These are phyloP conservation scores for Plasmodium fragile DNA, from an alignment of 169 alveolate species.

Conservation along the genomic window DNA sequence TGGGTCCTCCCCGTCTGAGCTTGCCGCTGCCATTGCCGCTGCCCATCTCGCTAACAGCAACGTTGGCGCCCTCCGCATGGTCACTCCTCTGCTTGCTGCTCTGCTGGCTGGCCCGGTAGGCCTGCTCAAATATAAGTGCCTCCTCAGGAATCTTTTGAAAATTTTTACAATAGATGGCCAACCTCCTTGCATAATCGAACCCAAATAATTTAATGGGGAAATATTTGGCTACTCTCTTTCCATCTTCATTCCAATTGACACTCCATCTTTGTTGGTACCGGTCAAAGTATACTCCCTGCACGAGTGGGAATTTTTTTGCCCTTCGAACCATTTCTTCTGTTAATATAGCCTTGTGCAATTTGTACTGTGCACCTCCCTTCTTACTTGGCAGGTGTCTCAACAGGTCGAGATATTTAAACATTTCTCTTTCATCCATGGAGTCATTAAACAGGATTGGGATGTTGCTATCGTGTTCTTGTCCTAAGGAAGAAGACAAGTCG, in stretches of 20 bases:
- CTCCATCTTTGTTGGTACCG: constrained; percentile 86
- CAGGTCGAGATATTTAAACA: constrained; percentile 60
- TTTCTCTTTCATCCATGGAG: constrained; percentile 69
- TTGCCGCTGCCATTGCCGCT: background rate
- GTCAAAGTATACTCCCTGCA: constrained; percentile 85
- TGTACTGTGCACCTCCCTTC: constrained; percentile 79
- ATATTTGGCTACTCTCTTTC: constrained; percentile 85
- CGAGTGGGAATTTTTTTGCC: constrained; percentile 83
- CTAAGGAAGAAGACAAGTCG: background rate
- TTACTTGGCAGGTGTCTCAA: constrained; percentile 75
- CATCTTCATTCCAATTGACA: constrained; percentile 85
- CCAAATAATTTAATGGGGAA: constrained; percentile 85
- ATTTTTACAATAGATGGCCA: constrained; percentile 82
- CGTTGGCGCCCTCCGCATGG: constrained; percentile 29
- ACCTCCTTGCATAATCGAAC: constrained; percentile 80
- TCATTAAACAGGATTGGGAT: constrained; percentile 49
- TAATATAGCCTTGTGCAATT: constrained; percentile 79
- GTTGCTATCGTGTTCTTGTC: constrained; percentile 5
- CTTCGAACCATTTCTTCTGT: constrained; percentile 81
- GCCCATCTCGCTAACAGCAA: background rate
- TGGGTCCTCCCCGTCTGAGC: background rate
- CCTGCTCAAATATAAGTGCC: constrained; percentile 72
- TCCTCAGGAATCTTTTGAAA: constrained; percentile 76
- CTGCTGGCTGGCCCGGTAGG: constrained; percentile 74
- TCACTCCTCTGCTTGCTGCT: constrained; percentile 67